Percentiles rank a stretch among this genome's conserved stretches.
phyloP scores from a whole-genome alignment of 179 eudicot genomes.

The Sideroxylon spinosum region DNA sequence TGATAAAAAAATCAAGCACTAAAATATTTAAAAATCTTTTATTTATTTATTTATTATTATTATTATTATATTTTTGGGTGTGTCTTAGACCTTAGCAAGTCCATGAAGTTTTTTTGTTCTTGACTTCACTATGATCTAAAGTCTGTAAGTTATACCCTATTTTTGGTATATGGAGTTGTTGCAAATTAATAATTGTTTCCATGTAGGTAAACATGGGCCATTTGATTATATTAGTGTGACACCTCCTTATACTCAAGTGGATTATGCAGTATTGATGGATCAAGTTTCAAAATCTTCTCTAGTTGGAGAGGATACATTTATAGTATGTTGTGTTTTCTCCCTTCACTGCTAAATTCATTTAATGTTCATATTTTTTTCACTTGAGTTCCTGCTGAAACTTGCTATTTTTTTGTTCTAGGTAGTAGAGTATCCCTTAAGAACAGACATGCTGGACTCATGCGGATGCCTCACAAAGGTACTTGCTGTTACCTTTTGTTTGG shows the following conservation, averaged over 20 bases:
- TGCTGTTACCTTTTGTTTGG: neutral
- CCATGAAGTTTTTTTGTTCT: neutral
- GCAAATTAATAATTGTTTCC: slow-evolving; percentile 7
- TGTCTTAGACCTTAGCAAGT: no score
- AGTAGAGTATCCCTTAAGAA: slow-evolving; percentile 82
- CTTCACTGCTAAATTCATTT: neutral
- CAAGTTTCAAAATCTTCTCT: slow-evolving; percentile 65
- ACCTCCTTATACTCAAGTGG: slow-evolving; percentile 80
- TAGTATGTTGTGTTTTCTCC: slow-evolving; percentile 7
- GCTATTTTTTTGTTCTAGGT: slow-evolving; percentile 32
- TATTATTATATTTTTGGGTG: no score
- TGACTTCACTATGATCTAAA: neutral
- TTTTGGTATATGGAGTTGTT: neutral
- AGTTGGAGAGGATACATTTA: slow-evolving; percentile 44
- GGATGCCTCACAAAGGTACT: slow-evolving; percentile 36
- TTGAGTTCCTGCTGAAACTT: slow-evolving; percentile 13
- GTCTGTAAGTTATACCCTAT: neutral
- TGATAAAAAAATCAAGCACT: no score
- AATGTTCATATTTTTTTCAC: neutral
- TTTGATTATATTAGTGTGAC: slow-evolving; percentile 92
- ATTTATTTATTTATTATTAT: no score
- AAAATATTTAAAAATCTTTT: no score
- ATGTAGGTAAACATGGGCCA: slow-evolving; percentile 51
- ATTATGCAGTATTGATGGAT: slow-evolving; percentile 70
- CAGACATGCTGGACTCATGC: slow-evolving; percentile 70